phyloP scores from a whole-genome alignment of 1,284 basidiomycete genomes.

The Rhizopogon parksii region DNA sequence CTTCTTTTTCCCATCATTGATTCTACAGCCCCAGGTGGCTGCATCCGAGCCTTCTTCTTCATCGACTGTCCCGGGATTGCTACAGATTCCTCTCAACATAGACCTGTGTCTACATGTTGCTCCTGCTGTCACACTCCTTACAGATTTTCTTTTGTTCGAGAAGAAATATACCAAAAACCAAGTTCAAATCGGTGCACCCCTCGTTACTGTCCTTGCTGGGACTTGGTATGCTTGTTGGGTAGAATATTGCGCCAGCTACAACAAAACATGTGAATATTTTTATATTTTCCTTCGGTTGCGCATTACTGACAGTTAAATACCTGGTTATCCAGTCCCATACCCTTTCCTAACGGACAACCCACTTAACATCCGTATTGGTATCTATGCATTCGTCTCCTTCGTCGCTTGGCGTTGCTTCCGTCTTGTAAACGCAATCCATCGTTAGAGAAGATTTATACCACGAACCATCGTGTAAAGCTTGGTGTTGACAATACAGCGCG shows the following conservation, averaged over 20 bases:
- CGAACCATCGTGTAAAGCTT: neutral
- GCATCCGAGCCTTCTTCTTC: constrained; percentile 34
- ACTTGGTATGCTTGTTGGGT: constrained; percentile 59
- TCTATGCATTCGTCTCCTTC: constrained; percentile 49
- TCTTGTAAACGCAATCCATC: constrained; percentile 41
- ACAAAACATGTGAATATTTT: constrained; percentile 53
- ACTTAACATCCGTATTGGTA: constrained; percentile 44
- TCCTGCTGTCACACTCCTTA: constrained; percentile 53
- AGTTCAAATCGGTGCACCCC: constrained; percentile 39
- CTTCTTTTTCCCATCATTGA: constrained; percentile 44
- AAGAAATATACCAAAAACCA: constrained; percentile 45
- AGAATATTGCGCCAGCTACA: constrained; percentile 59
- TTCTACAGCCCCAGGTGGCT: constrained; percentile 32
- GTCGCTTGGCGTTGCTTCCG: constrained; percentile 56
- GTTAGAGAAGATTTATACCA: constrained; percentile 4
- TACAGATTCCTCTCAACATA: constrained; percentile 47
- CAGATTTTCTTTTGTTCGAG: constrained; percentile 71
- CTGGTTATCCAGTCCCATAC: constrained; percentile 56
- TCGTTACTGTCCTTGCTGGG: constrained; percentile 37
- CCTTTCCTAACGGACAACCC: constrained; percentile 68
- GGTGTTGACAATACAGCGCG: neutral
- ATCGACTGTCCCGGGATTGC: constrained; percentile 13
- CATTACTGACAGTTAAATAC: neutral
- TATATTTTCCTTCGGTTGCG: neutral
- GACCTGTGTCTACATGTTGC: constrained; percentile 65